Evolutionary conservation across 345 rosid genomes (phyloP).

Genomic region (Moricandia arvensis): DNA sequence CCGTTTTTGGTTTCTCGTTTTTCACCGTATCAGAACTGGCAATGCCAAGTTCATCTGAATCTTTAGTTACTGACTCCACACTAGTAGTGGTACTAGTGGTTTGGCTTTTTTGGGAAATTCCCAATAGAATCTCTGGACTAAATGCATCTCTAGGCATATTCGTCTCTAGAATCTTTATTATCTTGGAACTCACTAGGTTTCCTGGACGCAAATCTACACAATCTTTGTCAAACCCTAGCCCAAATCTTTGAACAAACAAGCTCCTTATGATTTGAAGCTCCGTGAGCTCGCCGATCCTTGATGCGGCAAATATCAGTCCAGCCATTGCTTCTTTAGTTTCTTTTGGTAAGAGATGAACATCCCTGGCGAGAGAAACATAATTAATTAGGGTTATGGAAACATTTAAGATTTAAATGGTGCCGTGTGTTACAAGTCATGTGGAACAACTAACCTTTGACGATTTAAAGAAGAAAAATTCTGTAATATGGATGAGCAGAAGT

Average conservation of each 20-base stretch:
- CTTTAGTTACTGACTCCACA: background rate
- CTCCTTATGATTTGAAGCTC: conserved; percentile 21
- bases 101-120: background rate
- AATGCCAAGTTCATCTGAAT: background rate
- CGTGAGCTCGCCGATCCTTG: conserved; percentile 38
- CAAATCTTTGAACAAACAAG: conserved; percentile 31
- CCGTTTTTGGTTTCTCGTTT: background rate
- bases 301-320: conserved; percentile 40
- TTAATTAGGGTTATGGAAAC: background rate
- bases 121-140: background rate
- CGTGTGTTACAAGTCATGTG: background rate
- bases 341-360: conserved; percentile 22
- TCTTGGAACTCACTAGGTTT: conserved; percentile 9
- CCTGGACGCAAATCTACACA: conserved; percentile 32
- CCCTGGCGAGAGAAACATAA: background rate
- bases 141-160: background rate
- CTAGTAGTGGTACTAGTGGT: background rate
- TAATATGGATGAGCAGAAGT: conserved; percentile 28
- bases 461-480: background rate
- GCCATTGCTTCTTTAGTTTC: conserved; percentile 37
- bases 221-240: conserved; percentile 27
- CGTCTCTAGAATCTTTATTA: background rate
- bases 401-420: background rate
- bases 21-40: background rate
- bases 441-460: conserved; percentile 13